Conservation (phyloP, 1,284 basidiomycete species). For the Trichosporon sp. region DNA sequence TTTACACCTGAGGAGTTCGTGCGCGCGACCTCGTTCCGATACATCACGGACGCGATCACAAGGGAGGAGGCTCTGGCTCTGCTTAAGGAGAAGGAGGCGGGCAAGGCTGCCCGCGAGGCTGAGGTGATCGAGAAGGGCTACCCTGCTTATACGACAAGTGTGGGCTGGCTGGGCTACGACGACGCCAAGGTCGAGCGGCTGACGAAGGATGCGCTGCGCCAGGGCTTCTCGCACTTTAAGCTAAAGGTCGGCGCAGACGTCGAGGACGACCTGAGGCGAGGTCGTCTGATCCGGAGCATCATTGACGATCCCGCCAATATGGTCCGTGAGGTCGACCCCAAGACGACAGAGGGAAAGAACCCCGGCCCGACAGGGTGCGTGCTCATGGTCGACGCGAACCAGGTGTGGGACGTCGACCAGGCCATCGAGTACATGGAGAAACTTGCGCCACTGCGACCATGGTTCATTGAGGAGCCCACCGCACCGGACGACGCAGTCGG, state of each 20-base stretch:
- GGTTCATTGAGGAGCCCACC: constrained; percentile 96
- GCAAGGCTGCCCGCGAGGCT: constrained; percentile 70
- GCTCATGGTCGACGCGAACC: constrained; percentile 95
- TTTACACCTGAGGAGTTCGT: constrained; percentile 74
- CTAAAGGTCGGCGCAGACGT: constrained; percentile 89
- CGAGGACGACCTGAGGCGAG: constrained; percentile 76
- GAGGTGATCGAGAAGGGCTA: constrained; percentile 65
- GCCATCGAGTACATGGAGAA: constrained; percentile 86
- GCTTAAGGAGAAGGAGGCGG: constrained; percentile 67
- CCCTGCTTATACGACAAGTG: constrained; percentile 90
- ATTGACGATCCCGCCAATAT: constrained; percentile 72
- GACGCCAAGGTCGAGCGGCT: constrained; percentile 86
- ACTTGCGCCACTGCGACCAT: constrained; percentile 78
- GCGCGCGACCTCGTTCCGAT: constrained; percentile 73
- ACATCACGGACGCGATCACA: constrained; percentile 90
- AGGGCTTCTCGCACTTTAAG: constrained; percentile 93
- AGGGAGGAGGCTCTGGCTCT: constrained; percentile 79
- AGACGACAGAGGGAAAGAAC: constrained; percentile 73
- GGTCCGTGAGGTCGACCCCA: constrained; percentile 57
- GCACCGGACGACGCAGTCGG: constrained; percentile 76
- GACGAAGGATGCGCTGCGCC: constrained; percentile 74
- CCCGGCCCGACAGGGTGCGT: constrained; percentile 89
- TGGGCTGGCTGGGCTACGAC: constrained; percentile 85
- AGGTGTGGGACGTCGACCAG: constrained; percentile 87
- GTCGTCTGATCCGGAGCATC: constrained; percentile 80